Base-by-base conservation (phyloP, 495 filamentous ascomycete species). In the Staphylotrichum longicolle region DNA sequence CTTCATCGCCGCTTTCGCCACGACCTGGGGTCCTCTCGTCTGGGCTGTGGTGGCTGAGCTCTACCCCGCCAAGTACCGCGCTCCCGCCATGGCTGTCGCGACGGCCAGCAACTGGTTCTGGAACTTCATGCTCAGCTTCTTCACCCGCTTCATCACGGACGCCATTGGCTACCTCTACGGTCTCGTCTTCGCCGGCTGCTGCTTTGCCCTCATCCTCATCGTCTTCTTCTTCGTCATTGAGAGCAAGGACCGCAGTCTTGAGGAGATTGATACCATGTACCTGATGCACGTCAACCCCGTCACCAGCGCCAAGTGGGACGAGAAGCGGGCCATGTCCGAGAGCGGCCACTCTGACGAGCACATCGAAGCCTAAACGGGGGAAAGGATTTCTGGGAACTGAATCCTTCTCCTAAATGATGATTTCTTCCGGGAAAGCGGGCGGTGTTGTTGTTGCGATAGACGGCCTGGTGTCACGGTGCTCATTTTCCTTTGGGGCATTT, bases 31-130 rank as follows among this genome's bases (percentile, higher is more conserved):
- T 53, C 91, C 91, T 10, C 87, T 93, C 34, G 82, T 93, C 46
- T 95, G 91, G 91, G 82, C 86, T 33, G 85, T 90, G 57, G 85
- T 87, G 50, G 86, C 86, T 54, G 91, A 96, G 76, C 83, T 94
- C 68, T 96, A 91, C 72, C 91, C 91, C 27, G 81, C 85, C 58
- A 81, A 85, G 51, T 90, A 91, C 73, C 85, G 90, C 47, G 88
- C 88, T 20, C 82, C 84, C 37, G 86, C 82, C 65, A 91, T 92
- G 81, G 88, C 86, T 40, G 69, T 92, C 15, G 87, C 88, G 14
- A 94, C 91, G 1, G 85, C 88, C 6, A 82, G 85, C 57, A 96
- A 95, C 78, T 96, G 91, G 91, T 83, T 86, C 58, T 94, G 87
- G 87, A 96, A 95, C 74, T 96, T 95, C 33, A 49, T 74, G 60